phyloP scores from a whole-genome alignment of 140 eudicot species.

The Oenanthe javanica region DNA sequence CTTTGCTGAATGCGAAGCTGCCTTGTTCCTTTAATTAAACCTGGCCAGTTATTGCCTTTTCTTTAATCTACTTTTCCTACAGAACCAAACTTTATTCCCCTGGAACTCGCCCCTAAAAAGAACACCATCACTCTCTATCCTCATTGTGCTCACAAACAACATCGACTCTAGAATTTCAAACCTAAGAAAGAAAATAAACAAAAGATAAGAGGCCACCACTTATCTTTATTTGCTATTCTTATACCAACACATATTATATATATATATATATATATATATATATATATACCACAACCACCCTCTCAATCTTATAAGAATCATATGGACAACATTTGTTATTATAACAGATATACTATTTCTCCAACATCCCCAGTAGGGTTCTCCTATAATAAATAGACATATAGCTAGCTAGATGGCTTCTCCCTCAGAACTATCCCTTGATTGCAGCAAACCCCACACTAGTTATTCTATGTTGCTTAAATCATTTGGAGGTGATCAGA shows the following conservation, averaged over 20 bases:
- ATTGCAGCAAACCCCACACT: slow-evolving; percentile 68
- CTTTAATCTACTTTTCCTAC: slow-evolving; percentile 19
- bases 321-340: slow-evolving; percentile 2
- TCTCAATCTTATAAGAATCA: background rate
- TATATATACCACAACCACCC: background rate
- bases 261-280: too few species aligned
- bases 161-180: slow-evolving; percentile 14
- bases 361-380: background rate
- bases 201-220: slow-evolving; percentile 14
- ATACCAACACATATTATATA: slow-evolving; percentile 12
- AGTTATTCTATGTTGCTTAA: slow-evolving; percentile 65
- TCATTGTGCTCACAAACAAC: slow-evolving; percentile 74
- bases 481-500: slow-evolving; percentile 54
- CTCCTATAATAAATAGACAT: background rate
- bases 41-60: slow-evolving; percentile 23
- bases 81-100: slow-evolving; percentile 69
- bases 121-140: slow-evolving; percentile 55
- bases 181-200: slow-evolving; percentile 8
- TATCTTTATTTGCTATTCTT: background rate
- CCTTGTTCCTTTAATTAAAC: slow-evolving; percentile 33
- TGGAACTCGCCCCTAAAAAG: slow-evolving; percentile 68
- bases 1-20: slow-evolving; percentile 74
- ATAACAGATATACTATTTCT: background rate
- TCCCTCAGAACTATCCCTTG: slow-evolving; percentile 62
- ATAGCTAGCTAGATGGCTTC: slow-evolving; percentile 60